Evolutionary conservation across 345 rosid genomes (phyloP).

Genomic region (Excoecaria agallocha): DNA sequence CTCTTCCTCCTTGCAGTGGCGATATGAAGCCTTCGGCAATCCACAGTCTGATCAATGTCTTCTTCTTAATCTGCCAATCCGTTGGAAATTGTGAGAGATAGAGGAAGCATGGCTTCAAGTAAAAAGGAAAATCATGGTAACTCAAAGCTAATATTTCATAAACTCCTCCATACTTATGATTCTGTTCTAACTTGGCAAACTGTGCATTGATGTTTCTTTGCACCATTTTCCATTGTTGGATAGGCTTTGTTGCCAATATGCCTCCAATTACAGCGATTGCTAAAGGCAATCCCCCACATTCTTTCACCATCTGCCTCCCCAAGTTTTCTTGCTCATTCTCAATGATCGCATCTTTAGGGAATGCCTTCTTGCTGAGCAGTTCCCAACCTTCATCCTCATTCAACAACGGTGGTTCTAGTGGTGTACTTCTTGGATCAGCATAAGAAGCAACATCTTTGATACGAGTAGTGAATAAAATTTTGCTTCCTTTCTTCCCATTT

Average conservation of each 20-base stretch:
- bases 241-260: neutral
- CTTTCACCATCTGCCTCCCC: constrained; percentile 14
- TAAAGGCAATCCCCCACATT: constrained; percentile 22
- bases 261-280: constrained; percentile 20
- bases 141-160: too few relatives aligned
- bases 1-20: too few relatives aligned
- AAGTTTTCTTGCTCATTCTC: neutral
- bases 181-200: too few relatives aligned
- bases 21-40: too few relatives aligned
- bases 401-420: constrained; percentile 7
- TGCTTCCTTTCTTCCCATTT: constrained; percentile 1
- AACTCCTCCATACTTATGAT: too few relatives aligned
- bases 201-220: neutral
- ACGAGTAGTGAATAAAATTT: constrained; percentile 1
- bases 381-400: constrained; percentile 8
- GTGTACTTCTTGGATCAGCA: constrained; percentile 6
- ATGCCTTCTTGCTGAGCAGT: constrained; percentile 4
- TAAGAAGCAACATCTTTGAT: neutral
- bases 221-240: constrained; percentile 8
- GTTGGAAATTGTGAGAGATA: too few relatives aligned
- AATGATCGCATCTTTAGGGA: neutral
- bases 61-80: too few relatives aligned
- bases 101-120: too few relatives aligned
- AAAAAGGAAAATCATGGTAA: neutral
- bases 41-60: too few relatives aligned